These are phyloP conservation scores for Thraustotheca clavata DNA, from an alignment of 352 stramenopile genomes.

Conservation along the genomic window DNA sequence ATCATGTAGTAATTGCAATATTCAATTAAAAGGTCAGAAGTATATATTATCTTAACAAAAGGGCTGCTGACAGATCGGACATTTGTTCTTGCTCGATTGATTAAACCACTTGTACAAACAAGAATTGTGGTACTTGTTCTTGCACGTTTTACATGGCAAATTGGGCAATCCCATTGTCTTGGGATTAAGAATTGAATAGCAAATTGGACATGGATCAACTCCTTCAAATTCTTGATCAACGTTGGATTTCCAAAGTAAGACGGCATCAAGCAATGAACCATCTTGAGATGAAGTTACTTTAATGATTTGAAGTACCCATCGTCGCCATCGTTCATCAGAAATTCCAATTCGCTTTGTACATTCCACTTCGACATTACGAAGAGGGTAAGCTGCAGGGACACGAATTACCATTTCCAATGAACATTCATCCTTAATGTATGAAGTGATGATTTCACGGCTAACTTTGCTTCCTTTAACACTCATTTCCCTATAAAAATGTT, in stretches of 20 bases:
- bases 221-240: constrained; percentile 90
- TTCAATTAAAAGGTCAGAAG: too few relatives aligned
- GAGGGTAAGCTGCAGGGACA: constrained; percentile 80
- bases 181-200: constrained; percentile 88
- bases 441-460: constrained; percentile 83
- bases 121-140: constrained; percentile 90
- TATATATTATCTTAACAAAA: constrained; percentile 44
- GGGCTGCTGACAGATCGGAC: constrained; percentile 87
- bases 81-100: constrained; percentile 91
- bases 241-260: constrained; percentile 90
- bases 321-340: constrained; percentile 83
- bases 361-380: constrained; percentile 86
- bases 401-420: constrained; percentile 85
- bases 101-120: constrained; percentile 94
- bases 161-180: constrained; percentile 85
- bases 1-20: constrained; percentile 5
- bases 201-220: constrained; percentile 89
- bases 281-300: constrained; percentile 80
- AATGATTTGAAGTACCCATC: constrained; percentile 91
- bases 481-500: constrained; percentile 44
- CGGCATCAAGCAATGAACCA: constrained; percentile 84
- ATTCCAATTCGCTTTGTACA: constrained; percentile 88
- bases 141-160: constrained; percentile 86
- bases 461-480: constrained; percentile 80
- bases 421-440: constrained; percentile 91